These are phyloP conservation scores for Taphrina sp. DNA, from an alignment of 1,139 yeast species.

Conservation along the genomic window DNA sequence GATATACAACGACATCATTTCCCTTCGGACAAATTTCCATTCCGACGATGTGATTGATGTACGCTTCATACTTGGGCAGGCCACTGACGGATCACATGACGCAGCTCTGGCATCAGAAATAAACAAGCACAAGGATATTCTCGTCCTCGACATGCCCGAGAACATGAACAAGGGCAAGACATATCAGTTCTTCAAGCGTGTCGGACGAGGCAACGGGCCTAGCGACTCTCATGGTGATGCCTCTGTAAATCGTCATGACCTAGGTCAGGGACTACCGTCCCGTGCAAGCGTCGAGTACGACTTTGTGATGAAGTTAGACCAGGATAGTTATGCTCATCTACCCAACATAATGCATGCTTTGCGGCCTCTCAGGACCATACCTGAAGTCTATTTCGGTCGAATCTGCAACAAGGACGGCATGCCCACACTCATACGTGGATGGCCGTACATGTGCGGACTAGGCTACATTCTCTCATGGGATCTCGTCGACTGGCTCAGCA, in stretches of 20 bases:
- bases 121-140: conserved; percentile 1
- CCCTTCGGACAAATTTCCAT: too few species aligned
- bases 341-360: conserved; percentile 1
- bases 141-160: conserved; percentile 8
- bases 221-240: background rate
- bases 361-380: background rate
- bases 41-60: too few species aligned
- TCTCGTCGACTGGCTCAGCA: background rate
- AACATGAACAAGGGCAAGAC: conserved; percentile 22
- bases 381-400: conserved; percentile 13
- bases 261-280: too few species aligned
- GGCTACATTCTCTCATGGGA: conserved; percentile 12
- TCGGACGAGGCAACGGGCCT: too few species aligned
- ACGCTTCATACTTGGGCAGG: too few species aligned
- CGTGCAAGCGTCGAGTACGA: too few species aligned
- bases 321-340: conserved; percentile 17
- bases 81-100: too few species aligned
- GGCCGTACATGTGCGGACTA: conserved; percentile 22
- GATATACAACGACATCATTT: too few species aligned
- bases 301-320: conserved; percentile 20
- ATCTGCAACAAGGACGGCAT: conserved; percentile 1
- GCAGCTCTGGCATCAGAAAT: background rate
- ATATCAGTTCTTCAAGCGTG: conserved; percentile 2
- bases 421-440: background rate
- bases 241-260: too few species aligned